phyloP scores from a whole-genome alignment of 192 early-diverging fungal species.

The Spinellus fusiger region DNA sequence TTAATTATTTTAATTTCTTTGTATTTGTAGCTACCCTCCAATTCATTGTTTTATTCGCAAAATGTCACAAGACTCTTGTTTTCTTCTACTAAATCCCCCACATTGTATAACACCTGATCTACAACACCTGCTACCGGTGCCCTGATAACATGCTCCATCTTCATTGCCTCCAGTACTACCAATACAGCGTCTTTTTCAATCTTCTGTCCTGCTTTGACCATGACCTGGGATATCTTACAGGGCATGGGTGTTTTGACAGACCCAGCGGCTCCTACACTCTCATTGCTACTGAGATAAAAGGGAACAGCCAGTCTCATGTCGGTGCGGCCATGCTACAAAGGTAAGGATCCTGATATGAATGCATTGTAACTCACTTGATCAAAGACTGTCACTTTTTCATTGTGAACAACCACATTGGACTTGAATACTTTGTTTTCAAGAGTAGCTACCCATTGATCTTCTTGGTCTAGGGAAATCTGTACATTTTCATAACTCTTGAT shows the following conservation, averaged over 20 bases:
- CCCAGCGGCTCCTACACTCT: slow-evolving; percentile 44
- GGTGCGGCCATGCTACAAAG: slow-evolving; percentile 37
- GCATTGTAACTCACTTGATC: slow-evolving; percentile 34
- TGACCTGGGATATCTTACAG: slow-evolving; percentile 88
- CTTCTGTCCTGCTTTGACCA: slow-evolving; percentile 65
- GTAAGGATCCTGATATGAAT: neutral
- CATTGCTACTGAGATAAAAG: slow-evolving; percentile 42
- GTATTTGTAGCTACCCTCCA: neutral
- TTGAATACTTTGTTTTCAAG: slow-evolving; percentile 57
- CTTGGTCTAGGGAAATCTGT: slow-evolving; percentile 36
- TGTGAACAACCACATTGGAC: slow-evolving; percentile 58
- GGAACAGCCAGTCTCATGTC: slow-evolving; percentile 54
- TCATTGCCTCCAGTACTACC: slow-evolving; percentile 94
- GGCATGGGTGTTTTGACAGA: slow-evolving; percentile 92
- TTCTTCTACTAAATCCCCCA: slow-evolving; percentile 85
- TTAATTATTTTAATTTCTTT: neutral
- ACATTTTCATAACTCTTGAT: slow-evolving; percentile 28
- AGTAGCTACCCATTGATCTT: slow-evolving; percentile 47
- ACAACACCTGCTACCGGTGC: slow-evolving; percentile 70
- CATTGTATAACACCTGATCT: slow-evolving; percentile 68
- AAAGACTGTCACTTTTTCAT: slow-evolving; percentile 61
- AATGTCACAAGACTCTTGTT: slow-evolving; percentile 78
- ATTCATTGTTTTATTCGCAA: slow-evolving; percentile 35
- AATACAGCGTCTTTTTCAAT: slow-evolving; percentile 78
- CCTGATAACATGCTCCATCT: slow-evolving; percentile 96